phyloP scores from a whole-genome alignment of 2,329 filamentous ascomycete genomes.

The Aspergillus thermomutatus region DNA sequence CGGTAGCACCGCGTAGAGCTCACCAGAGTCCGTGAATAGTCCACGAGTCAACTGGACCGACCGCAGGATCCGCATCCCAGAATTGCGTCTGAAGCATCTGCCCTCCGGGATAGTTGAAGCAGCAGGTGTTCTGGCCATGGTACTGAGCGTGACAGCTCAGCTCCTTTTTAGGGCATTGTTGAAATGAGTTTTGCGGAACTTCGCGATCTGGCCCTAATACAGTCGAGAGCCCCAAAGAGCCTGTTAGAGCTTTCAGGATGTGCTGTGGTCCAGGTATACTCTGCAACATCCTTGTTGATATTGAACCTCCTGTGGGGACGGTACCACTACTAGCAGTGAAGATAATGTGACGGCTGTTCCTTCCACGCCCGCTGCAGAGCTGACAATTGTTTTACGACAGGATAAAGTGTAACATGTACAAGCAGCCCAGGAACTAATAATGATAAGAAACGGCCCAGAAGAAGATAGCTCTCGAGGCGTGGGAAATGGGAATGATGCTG shows the following conservation, averaged over 20 bases:
- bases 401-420: neutral
- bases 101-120: conserved; percentile 70
- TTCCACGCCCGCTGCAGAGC: neutral
- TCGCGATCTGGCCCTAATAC: conserved; percentile 10
- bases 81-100: conserved; percentile 73
- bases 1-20: conserved; percentile 9
- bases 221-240: conserved; percentile 28
- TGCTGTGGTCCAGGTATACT: conserved; percentile 33
- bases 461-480: neutral
- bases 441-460: neutral
- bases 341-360: neutral
- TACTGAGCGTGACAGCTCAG: conserved; percentile 65
- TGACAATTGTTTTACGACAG: neutral
- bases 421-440: neutral
- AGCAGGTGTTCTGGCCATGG: conserved; percentile 63
- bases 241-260: conserved; percentile 31
- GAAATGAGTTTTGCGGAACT: conserved; percentile 10
- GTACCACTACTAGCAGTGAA: conserved; percentile 4
- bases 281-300: conserved; percentile 12
- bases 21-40: conserved; percentile 69
- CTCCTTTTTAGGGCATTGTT: conserved; percentile 35
- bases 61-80: conserved; percentile 66
- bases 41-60: conserved; percentile 68
- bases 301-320: conserved; percentile 7
- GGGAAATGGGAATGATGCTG: neutral